phyloP scores from a whole-genome alignment of 371 early-diverging fungal species.

The Dichotomocladium elegans region DNA sequence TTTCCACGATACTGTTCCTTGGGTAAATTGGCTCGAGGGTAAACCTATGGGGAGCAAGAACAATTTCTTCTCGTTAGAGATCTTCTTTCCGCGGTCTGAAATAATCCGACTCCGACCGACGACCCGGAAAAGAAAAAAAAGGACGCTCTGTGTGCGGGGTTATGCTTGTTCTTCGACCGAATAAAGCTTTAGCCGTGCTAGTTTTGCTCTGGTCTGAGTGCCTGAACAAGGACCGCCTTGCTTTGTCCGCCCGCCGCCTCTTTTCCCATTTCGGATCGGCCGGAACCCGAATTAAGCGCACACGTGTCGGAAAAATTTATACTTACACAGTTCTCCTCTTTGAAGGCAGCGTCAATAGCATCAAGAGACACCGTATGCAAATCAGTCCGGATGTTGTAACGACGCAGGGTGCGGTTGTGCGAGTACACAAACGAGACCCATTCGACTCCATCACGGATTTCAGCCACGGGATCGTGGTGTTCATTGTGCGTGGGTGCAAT shows the following conservation, averaged over 20 bases:
- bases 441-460: slow-evolving; percentile 59
- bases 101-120: not conserved
- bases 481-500: not conserved
- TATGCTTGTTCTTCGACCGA: no score
- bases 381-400: slow-evolving; percentile 80
- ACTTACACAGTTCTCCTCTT: slow-evolving; percentile 76
- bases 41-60: slow-evolving; percentile 20
- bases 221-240: not conserved
- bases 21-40: slow-evolving; percentile 39
- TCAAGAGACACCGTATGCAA: slow-evolving; percentile 63
- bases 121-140: not conserved
- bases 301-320: not conserved
- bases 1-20: slow-evolving; percentile 72
- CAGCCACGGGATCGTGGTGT: slow-evolving; percentile 35
- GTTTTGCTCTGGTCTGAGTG: not conserved
- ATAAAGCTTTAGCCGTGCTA: slow-evolving; percentile 31
- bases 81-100: slow-evolving; percentile 2
- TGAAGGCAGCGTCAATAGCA: slow-evolving; percentile 71
- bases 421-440: slow-evolving; percentile 73
- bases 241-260: not conserved
- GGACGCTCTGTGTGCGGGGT: slow-evolving; percentile 49
- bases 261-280: slow-evolving; percentile 9
- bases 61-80: not conserved
- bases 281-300: slow-evolving; percentile 1
- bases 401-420: slow-evolving; percentile 54